Evolutionary conservation across 78 protist species (phyloP).

Genomic region (Planoprotostelium fungivorum): DNA sequence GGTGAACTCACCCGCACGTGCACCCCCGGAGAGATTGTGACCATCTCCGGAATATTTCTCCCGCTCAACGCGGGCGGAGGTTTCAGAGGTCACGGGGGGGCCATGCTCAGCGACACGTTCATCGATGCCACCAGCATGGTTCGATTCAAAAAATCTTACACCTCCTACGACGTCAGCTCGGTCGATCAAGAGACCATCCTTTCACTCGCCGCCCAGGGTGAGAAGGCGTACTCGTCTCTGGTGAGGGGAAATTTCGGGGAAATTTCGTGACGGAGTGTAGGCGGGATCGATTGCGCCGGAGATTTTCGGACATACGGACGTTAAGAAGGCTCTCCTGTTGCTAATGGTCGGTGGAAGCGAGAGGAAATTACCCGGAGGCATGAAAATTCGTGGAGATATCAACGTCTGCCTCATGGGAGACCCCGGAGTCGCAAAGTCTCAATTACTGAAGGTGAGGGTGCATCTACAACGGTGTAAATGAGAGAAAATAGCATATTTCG

Average conservation of each 20-base stretch:
- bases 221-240: neutral
- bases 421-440: slow-evolving; percentile 99
- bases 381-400: slow-evolving; percentile 97
- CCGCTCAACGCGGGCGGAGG: slow-evolving; percentile 46
- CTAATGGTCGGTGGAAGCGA: slow-evolving; percentile 88
- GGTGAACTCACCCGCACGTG: slow-evolving; percentile 87
- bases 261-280: slow-evolving; percentile 47
- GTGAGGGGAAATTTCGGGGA: too few species aligned
- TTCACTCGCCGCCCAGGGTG: neutral
- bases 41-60: slow-evolving; percentile 68
- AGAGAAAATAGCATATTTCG: slow-evolving; percentile 27
- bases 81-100: slow-evolving; percentile 65
- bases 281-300: slow-evolving; percentile 97
- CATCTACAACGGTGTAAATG: slow-evolving; percentile 49
- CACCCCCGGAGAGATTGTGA: slow-evolving; percentile 90
- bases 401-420: slow-evolving; percentile 98
- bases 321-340: slow-evolving; percentile 96
- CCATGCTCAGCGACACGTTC: slow-evolving; percentile 85
- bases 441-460: slow-evolving; percentile 77
- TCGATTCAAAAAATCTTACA: slow-evolving; percentile 71
- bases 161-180: neutral
- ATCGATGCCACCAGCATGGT: slow-evolving; percentile 70
- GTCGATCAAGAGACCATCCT: neutral
- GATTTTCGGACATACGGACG: slow-evolving; percentile 95
- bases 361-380: slow-evolving; percentile 81